Conservation (phyloP, 352 stramenopile species). For the Salisapilia sapeloensis region DNA sequence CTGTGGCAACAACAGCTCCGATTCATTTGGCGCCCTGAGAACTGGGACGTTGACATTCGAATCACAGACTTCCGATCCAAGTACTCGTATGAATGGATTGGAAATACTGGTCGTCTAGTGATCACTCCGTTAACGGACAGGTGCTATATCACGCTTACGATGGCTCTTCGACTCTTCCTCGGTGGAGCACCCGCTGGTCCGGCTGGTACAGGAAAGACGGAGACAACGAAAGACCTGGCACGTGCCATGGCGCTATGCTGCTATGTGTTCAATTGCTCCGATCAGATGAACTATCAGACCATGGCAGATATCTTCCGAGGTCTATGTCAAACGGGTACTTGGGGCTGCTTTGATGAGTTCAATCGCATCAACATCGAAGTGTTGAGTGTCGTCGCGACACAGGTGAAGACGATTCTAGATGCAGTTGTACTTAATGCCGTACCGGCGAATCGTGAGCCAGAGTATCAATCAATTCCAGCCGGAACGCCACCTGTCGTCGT, state of each 20-base stretch:
- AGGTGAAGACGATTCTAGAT: slow-evolving; percentile 77
- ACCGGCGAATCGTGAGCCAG: slow-evolving; percentile 85
- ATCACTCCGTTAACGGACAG: slow-evolving; percentile 93
- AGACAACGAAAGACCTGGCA: slow-evolving; percentile 77
- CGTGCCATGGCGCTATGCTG: slow-evolving; percentile 74
- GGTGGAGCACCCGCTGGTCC: slow-evolving; percentile 87
- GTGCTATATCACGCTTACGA: slow-evolving; percentile 95
- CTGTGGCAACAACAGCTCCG: slow-evolving; percentile 80
- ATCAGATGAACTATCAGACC: slow-evolving; percentile 84
- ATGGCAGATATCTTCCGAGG: slow-evolving; percentile 82
- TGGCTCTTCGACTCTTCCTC: slow-evolving; percentile 92
- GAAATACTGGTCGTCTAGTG: slow-evolving; percentile 84
- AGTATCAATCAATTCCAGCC: slow-evolving; percentile 87
- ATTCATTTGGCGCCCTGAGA: slow-evolving; percentile 86
- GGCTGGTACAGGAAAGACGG: slow-evolving; percentile 83
- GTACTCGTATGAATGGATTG: slow-evolving; percentile 83
- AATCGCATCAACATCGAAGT: slow-evolving; percentile 83
- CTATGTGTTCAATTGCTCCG: slow-evolving; percentile 83
- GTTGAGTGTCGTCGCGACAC: slow-evolving; percentile 68
- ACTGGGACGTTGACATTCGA: slow-evolving; percentile 90
- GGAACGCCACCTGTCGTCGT: slow-evolving; percentile 87
- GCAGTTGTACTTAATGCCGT: slow-evolving; percentile 81
- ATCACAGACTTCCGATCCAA: slow-evolving; percentile 95
- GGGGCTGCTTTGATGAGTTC: slow-evolving; percentile 82
- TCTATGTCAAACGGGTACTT: slow-evolving; percentile 69